These are phyloP conservation scores for Monosiga brevicollis DNA, from an alignment of 78 protist genomes.

Conservation along the genomic window DNA sequence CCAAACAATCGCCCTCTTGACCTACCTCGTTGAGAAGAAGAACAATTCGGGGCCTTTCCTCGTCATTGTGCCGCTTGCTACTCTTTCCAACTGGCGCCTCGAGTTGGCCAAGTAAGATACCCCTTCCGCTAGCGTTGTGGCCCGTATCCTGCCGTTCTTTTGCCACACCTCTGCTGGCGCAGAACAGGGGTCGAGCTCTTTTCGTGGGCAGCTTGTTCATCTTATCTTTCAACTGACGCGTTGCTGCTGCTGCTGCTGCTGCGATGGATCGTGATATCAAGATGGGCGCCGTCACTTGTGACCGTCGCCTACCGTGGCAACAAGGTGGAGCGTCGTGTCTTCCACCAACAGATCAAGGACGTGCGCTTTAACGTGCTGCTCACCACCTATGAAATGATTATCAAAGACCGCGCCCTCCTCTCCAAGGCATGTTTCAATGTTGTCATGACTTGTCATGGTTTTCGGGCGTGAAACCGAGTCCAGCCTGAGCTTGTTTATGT, in stretches of 20 bases:
- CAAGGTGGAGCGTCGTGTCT: slow-evolving; percentile 21
- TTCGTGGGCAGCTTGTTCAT: too few relatives aligned
- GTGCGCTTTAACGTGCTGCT: slow-evolving; percentile 54
- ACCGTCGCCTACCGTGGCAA: slow-evolving; percentile 61
- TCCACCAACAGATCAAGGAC: neutral
- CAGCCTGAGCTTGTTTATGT: neutral
- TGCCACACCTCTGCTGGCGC: too few relatives aligned
- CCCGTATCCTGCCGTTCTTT: too few relatives aligned
- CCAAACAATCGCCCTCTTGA: slow-evolving; percentile 71
- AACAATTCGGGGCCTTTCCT: slow-evolving; percentile 82
- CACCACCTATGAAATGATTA: slow-evolving; percentile 65
- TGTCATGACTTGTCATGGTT: too few relatives aligned
- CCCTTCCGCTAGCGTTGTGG: too few relatives aligned
- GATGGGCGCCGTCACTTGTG: slow-evolving; percentile 72
- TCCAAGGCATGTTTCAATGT: neutral
- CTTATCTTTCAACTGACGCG: too few relatives aligned
- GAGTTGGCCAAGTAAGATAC: slow-evolving; percentile 72
- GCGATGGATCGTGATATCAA: too few relatives aligned
- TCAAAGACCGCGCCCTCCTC: slow-evolving; percentile 35
- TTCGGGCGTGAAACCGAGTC: too few relatives aligned
- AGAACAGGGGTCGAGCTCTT: too few relatives aligned
- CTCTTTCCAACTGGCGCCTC: slow-evolving; percentile 84
- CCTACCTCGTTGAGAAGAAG: slow-evolving; percentile 49
- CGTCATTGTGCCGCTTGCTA: slow-evolving; percentile 91
- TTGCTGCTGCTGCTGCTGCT: too few relatives aligned